phyloP scores from a whole-genome alignment of 78 protist species.

The Thecamonas trahens region DNA sequence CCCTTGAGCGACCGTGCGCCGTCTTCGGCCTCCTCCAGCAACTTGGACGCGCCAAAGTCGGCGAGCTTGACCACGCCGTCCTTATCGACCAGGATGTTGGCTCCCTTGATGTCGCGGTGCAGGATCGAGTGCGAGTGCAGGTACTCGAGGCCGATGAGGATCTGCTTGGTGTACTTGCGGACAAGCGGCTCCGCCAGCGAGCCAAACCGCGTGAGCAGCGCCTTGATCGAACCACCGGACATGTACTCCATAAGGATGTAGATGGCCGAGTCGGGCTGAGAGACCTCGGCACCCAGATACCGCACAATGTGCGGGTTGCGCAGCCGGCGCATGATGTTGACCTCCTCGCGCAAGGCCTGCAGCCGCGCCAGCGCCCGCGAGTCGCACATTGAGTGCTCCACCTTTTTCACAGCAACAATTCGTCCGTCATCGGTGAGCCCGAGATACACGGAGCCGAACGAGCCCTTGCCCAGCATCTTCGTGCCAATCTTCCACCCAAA shows the following conservation, averaged over 20 bases:
- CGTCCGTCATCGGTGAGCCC: neutral
- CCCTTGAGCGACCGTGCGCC: conserved; percentile 16
- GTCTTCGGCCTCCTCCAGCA: no score
- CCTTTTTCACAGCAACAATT: no score
- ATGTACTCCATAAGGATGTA: conserved; percentile 20
- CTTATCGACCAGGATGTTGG: conserved; percentile 34
- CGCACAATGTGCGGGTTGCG: conserved; percentile 23
- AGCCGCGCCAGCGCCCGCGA: no score
- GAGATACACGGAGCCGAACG: conserved; percentile 11
- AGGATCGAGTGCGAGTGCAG: conserved; percentile 1
- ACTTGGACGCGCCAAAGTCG: conserved; percentile 37
- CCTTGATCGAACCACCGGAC: conserved; percentile 15
- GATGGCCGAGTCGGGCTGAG: neutral
- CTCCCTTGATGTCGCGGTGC: conserved; percentile 22
- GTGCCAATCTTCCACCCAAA: no score
- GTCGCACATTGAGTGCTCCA: no score
- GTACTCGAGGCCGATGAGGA: conserved; percentile 4
- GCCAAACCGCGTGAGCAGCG: conserved; percentile 9
- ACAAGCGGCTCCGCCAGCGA: neutral
- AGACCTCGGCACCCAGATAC: conserved; percentile 18
- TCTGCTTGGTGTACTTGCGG: neutral
- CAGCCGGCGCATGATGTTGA: neutral
- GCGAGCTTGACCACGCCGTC: conserved; percentile 28
- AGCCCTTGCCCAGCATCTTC: no score
- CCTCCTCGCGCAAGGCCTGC: conserved; percentile 14